These are phyloP conservation scores for Fusarium sp. DNA, from an alignment of 2,329 filamentous ascomycete genomes.

Conservation along the genomic window DNA sequence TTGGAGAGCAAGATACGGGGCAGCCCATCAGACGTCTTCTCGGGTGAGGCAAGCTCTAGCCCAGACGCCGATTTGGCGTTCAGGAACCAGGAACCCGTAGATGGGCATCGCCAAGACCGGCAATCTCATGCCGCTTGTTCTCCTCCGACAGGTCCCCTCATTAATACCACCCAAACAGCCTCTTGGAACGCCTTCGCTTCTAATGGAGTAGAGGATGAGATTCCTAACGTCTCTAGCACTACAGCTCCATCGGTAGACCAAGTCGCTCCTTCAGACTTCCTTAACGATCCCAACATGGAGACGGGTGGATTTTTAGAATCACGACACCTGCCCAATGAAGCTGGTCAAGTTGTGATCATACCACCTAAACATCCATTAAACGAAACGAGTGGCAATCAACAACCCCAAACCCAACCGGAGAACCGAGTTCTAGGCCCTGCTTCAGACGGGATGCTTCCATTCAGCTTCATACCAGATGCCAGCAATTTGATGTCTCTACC, in stretches of 20 bases:
- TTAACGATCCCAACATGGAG: not conserved
- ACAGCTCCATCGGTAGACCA: not conserved
- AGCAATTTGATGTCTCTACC: not conserved
- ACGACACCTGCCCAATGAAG: not conserved
- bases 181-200: not conserved
- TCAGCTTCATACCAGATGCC: not conserved
- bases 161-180: not conserved
- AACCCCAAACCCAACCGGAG: not conserved
- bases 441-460: not conserved
- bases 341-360: not conserved
- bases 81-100: not conserved
- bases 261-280: accelerated
- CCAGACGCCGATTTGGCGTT: not conserved
- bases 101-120: not conserved
- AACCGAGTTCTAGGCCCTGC: not conserved
- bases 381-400: accelerated
- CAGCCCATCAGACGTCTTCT: not conserved
- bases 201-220: no score
- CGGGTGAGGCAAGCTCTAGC: not conserved
- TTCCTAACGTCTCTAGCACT: accelerated
- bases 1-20: not conserved
- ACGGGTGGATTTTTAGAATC: not conserved
- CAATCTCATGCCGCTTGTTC: not conserved
- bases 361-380: not conserved
- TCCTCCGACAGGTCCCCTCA: not conserved